A percentile compares a stretch with the other conserved stretches of the same genome.
Evolutionary conservation across 2,329 filamentous ascomycete genomes (phyloP).

Genomic region (Alternaria postmessia): DNA sequence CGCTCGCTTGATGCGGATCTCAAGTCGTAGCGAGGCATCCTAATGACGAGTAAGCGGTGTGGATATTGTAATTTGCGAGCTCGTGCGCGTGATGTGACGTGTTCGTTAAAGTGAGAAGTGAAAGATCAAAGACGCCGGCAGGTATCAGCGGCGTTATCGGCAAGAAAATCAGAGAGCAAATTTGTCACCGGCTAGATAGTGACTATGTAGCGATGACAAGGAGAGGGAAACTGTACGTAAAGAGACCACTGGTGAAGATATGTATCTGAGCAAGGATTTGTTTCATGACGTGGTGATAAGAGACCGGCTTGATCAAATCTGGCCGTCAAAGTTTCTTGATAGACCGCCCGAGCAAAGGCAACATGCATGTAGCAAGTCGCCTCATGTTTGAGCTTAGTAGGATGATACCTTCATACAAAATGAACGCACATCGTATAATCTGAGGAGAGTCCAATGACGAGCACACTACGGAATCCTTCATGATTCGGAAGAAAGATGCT

Average conservation of each 20-base stretch:
- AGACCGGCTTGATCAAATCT: not conserved
- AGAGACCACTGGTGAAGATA: not conserved
- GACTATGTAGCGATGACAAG: not conserved
- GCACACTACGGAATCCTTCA: not conserved
- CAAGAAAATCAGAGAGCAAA: not conserved
- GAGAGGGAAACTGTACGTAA: not conserved
- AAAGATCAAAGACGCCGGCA: constrained; percentile 1
- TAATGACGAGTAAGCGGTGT: not conserved
- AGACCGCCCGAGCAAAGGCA: not conserved
- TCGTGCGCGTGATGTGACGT: not conserved
- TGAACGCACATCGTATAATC: not conserved
- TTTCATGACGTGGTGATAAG: not conserved
- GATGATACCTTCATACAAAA: not conserved
- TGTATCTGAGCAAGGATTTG: not conserved
- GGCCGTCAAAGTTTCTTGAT: not conserved
- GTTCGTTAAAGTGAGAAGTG: constrained; percentile 4
- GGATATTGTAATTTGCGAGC: not conserved
- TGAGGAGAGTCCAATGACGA: not conserved
- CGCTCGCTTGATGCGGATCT: not conserved
- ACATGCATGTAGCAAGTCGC: not conserved
- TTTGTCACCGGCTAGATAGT: not conserved
- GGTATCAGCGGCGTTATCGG: not conserved
- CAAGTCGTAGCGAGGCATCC: not conserved
- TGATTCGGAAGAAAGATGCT: not conserved
- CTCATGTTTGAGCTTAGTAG: not conserved